Base-by-base conservation (phyloP, 2,329 filamentous ascomycete species). In the Cladophialophora yegresii region DNA sequence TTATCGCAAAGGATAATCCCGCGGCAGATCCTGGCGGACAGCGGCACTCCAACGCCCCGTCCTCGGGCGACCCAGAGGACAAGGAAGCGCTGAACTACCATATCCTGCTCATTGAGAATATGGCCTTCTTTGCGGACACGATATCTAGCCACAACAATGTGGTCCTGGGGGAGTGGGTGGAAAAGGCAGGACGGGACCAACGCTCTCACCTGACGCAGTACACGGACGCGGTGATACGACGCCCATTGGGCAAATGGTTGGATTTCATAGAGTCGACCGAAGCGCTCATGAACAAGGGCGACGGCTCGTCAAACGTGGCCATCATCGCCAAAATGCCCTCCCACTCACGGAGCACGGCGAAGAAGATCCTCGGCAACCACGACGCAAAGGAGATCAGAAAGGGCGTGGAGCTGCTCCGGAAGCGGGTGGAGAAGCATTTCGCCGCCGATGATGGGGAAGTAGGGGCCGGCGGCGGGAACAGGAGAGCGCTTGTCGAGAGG, bases 31-130 rank as follows among this genome's bases (percentile, higher is more conserved):
- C 80, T 66, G 75, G 81, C 69, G 75, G 79, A 51, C 58, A 56
- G 20, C 64, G 54, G 5, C 65, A 66, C 54, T 64, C 65, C 22
- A 68, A 53, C 56, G 65, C 67, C n/a, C 64, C 69, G 5, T 50
- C 60, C 4, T 65, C 56, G 20, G 81, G 81, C n/a, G 88, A 90
- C 71, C 84, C 86, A 0, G 95, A 98, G 76, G 95, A 98, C 75
- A 98, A 99, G 78, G 93, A 97, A 76, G 91, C 92, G 4, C 85
- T 99, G 66, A 98, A 98, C 79, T 96, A 96, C 79, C 93, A 98
- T 77, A 96, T 99, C 72, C 84, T 98, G 36, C 84, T 98, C 60
- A 98, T 99, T 71, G 93, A 99, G 77, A 99, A 99, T 77, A 97
- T 97, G 92, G 96, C 97, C 74, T 92, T 96, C 77, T 98, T 96